Evolutionary conservation across 306 rosid genomes (phyloP).

Genomic region (Vigna angularis): DNA sequence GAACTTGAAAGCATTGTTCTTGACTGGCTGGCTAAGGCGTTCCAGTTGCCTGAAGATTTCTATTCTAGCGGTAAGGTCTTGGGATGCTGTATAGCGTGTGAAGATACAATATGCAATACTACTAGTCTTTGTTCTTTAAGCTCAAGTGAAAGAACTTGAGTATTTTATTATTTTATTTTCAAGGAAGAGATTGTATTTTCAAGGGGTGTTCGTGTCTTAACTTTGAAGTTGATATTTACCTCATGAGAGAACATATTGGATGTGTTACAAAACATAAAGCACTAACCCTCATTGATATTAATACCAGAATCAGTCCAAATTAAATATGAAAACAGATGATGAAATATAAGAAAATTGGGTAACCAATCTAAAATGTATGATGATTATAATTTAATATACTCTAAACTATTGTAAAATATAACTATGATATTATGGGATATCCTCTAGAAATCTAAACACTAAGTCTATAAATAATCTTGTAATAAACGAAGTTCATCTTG

Average conservation of each 20-base stretch:
- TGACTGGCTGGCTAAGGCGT: constrained; percentile 91
- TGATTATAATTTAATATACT: neutral
- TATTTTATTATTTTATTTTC: neutral
- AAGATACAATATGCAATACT: neutral
- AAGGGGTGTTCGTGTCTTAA: constrained; percentile 22
- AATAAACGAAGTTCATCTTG: neutral
- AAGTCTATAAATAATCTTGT: neutral
- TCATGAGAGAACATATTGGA: neutral
- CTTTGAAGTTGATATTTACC: neutral
- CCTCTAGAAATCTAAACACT: neutral
- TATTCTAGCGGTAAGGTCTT: constrained; percentile 68
- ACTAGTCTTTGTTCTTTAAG: neutral
- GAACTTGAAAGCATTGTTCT: constrained; percentile 90
- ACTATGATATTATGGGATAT: neutral
- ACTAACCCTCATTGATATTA: neutral
- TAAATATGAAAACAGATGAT: neutral
- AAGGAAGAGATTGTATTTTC: constrained; percentile 4
- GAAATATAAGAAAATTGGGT: neutral
- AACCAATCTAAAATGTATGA: neutral
- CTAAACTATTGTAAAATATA: neutral
- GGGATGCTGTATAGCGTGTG: neutral
- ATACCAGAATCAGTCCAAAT: neutral
- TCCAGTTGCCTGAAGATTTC: constrained; percentile 69
- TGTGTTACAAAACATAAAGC: neutral
- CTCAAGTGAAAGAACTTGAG: constrained; percentile 15